Conservation (phyloP, 306 rosid genomes). For the Myrica gale region DNA sequence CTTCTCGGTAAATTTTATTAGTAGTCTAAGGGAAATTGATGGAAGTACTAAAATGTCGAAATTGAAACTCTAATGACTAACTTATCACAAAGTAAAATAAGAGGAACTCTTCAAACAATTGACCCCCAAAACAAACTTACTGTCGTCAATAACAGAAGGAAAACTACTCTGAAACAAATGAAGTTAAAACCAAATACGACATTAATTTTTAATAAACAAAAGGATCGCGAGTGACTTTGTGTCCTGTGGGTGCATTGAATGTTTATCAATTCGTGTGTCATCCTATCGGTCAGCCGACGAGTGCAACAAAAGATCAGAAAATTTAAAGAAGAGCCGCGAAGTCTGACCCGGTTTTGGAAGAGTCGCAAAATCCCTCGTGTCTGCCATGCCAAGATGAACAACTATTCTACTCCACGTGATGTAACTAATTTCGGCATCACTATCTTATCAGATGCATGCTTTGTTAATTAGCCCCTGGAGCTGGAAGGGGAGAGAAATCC, state of each 20-base stretch:
- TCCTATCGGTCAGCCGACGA: not conserved
- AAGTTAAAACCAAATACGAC: not conserved
- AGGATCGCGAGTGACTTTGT: no score
- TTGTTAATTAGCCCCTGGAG: no score
- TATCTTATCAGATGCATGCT: not conserved
- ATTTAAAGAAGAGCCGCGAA: constrained; percentile 27
- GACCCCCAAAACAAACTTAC: no score
- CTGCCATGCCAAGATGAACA: not conserved
- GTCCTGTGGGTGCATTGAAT: constrained; percentile 13
- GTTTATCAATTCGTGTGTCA: not conserved
- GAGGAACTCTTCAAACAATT: no score
- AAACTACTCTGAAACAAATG: not conserved
- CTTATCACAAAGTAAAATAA: no score
- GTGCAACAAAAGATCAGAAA: not conserved
- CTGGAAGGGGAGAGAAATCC: no score
- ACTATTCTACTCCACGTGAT: not conserved
- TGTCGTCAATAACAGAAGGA: no score
- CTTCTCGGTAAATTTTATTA: no score
- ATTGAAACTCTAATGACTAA: no score
- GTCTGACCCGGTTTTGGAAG: constrained; percentile 32
- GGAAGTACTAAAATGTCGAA: no score
- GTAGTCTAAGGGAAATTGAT: no score
- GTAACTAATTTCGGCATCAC: no score
- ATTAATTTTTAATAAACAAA: not conserved
- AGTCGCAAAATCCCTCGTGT: not conserved